These are phyloP conservation scores for Quercus suber DNA, from an alignment of 306 rosid species.

Conservation along the genomic window DNA sequence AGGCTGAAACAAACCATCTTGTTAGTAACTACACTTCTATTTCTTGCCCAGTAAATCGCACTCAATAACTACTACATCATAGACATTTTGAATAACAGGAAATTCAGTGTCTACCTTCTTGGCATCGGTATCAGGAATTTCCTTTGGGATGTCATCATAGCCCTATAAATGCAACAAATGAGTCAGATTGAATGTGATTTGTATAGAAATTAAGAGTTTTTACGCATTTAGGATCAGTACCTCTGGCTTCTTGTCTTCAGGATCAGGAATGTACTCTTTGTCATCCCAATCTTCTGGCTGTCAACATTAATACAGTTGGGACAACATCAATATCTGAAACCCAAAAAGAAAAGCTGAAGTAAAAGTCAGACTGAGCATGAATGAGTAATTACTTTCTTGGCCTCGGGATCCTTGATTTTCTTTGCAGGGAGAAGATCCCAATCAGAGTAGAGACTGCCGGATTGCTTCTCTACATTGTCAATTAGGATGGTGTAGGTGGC, in stretches of 20 bases:
- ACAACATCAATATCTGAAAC: constrained; percentile 19
- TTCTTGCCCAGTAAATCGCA: not conserved
- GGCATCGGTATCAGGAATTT: constrained; percentile 84
- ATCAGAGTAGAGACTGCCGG: constrained; percentile 89
- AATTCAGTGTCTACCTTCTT: constrained; percentile 58
- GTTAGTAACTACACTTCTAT: constrained; percentile 13
- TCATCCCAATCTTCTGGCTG: constrained; percentile 99
- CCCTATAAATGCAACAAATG: constrained; percentile 50
- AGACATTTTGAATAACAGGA: not conserved
- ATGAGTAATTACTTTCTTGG: constrained; percentile 61
- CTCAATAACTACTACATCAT: not conserved
- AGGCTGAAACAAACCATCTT: constrained; percentile 50
- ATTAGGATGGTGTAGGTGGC: constrained; percentile 90
- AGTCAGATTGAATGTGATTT: constrained; percentile 10
- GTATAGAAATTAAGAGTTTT: not conserved
- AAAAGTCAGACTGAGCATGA: not conserved
- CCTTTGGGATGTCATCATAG: constrained; percentile 86
- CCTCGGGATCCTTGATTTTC: constrained; percentile 92
- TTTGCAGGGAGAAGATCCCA: constrained; percentile 95
- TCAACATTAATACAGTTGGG: constrained; percentile 13
- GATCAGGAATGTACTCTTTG: constrained; percentile 89
- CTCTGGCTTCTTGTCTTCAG: constrained; percentile 98
- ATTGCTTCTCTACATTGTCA: constrained; percentile 92
- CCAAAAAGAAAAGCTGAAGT: not conserved
- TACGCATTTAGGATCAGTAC: constrained; percentile 28